Evolutionary conservation across 108 stramenopile species (phyloP), one percentile per base, ranked within the genome.

Genomic region (Skeletonema menzelii): DNA sequence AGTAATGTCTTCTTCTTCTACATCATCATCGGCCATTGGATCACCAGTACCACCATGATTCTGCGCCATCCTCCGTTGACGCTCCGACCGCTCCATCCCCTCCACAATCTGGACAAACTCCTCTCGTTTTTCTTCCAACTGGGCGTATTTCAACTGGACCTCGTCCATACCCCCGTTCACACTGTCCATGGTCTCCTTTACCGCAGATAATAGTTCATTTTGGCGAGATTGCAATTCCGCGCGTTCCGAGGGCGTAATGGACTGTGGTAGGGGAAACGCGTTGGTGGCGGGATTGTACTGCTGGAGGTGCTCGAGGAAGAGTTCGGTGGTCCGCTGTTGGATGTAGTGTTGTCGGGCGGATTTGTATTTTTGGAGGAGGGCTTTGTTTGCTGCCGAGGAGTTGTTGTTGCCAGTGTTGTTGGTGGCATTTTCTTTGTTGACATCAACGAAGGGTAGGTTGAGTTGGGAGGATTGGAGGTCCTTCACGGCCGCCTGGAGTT

Each of bases 311-410:
- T 76, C 64, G 11, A 79, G 28, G 59, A 86, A 81, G n/a, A 63
- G 7, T 70, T 83, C 61, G 15, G 67, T 57, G 10, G 76, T 84
- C 7, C 76, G 80, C 11, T 58, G 72, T 35, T 71, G 62, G 66
- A 86, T 59, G 75, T 86, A 86, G 27, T 74, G 55, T 14, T 83
- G 67, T 6, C 80, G 85, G 11, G 82, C 85, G 24, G 68, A 13
- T 44, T 73, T 76, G 75, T 85, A 85, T 1, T 82, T 73, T 59
- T 47, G 59, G 57, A 81, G 56, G 47, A 70, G 74, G 5, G 46
- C n/a, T n/a, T n/a, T 17, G 10, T 67, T 53, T 68, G 55, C 40
- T 30, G 58, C 17, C n/a, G 34, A 42, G 19, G 22, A 4, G 13
- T 31, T 7, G 31, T 28, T n/a, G 38, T 19, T 53, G 64, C n/a